Base-by-base conservation (phyloP, 768 basidiomycete genomes). In the Krasilnikovozyma curviuscula region DNA sequence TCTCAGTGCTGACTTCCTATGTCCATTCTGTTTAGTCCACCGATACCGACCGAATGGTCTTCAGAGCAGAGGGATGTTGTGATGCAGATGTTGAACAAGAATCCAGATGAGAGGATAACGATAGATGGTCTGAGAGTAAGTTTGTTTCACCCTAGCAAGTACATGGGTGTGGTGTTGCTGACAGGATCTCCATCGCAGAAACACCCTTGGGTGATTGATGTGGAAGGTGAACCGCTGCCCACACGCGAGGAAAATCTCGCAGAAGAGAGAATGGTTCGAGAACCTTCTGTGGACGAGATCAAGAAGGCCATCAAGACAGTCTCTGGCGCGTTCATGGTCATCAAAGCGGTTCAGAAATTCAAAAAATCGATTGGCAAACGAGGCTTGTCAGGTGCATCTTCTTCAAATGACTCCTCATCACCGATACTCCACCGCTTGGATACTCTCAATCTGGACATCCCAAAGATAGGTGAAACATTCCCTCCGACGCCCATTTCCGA, bases 241-340 rank as follows among this genome's bases (percentile, higher is more conserved):
- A 42, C 28, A n/a, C 41, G 44, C 28, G 50, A 46, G 21, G 33
- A 30, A 6, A 52, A 52, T 24, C 38, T 52, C 9, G 18, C 50
- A 13, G 45, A 46, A 7, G 50, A 52, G 13, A 44, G 50, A 8
- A 52, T 52, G 50, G 45, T 66, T 33, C 58, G 59, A 33, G 62
- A 63, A 46, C 65, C 65, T 7, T 62, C 61, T 14, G 52, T 57
- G 39, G 60, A 64, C 24, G 65, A 66, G 44, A 37, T 66, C 33
- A 51, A 55, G 19, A 52, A 52, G 16, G 65, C 65, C 28, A 60
- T 66, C 29, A 47, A 56, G 1, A 51, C 52, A 3, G 40, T 63
- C 40, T 49, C 59, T 19, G 53, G 56, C 31, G 56, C 59, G 9
- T 66, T 66, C 41, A 62, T 61, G 8, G 63, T 64, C 48, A 53